These are phyloP conservation scores for Setaria italica DNA, from an alignment of 202 grass and related monocot species.

Conservation along the genomic window DNA sequence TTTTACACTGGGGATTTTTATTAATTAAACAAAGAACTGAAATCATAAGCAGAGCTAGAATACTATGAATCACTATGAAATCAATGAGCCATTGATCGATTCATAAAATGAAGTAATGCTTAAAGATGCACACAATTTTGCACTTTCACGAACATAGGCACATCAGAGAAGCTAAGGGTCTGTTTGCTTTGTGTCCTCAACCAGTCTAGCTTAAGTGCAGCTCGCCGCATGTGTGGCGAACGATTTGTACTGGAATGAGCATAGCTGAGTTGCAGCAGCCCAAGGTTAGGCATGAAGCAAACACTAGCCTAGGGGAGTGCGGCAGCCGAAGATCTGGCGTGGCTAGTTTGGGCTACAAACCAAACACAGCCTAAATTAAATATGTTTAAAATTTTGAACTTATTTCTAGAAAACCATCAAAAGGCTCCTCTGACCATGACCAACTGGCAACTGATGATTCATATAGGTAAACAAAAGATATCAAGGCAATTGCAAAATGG, in stretches of 20 bases:
- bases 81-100: conserved; percentile 7
- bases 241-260: no score
- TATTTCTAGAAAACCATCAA: background rate
- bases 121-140: background rate
- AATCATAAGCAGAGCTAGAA: conserved; percentile 8
- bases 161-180: background rate
- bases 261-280: no score
- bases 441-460: conserved; percentile 27
- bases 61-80: background rate
- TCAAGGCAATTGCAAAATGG: conserved; percentile 32
- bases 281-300: no score
- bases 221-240: no score
- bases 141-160: conserved; percentile 18
- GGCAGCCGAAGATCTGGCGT: no score
- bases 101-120: conserved; percentile 6
- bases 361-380: background rate
- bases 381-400: background rate
- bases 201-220: no score
- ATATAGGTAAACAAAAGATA: conserved; percentile 11
- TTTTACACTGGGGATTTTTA: background rate
- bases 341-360: no score
- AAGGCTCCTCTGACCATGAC: conserved; percentile 3
- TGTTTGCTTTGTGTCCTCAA: no score
- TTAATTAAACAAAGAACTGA: conserved; percentile 12
- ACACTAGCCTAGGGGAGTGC: no score